Evolutionary conservation across 2,329 filamentous ascomycete genomes (phyloP), one percentile per base, ranked within the genome.

Genomic region (Scedosporium boydii): DNA sequence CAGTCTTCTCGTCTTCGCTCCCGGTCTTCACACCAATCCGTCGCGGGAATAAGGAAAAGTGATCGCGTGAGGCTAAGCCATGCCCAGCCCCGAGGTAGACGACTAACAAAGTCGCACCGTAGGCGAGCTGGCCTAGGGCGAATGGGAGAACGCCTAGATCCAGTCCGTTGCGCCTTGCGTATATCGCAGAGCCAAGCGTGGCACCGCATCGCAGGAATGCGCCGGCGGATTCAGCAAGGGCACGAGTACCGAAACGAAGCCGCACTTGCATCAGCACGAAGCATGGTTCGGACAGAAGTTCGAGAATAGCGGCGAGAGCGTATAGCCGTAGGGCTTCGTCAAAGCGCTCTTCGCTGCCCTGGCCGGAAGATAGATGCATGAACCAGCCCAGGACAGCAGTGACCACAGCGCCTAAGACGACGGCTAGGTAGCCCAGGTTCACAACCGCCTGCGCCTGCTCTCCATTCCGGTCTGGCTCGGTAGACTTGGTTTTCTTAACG

Each of bases 191-290:
- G 0, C 78, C 84, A 65, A 95, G 92, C 0, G 92, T 95, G 14
- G 86, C 78, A 44, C 88, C 67, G 69, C 93, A 97, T 67, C 91
- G 88, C 41, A 87, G 70, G 58, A 96, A 82, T 0, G 93, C 95
- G 23, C 91, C 93, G 26, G 82, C 73, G n/a, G 89, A 89, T 76
- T 99, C 96, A 58, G 93, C 91, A 3, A 82, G 80, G 1, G 93
- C 95, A 38, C 95, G 85, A 14, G 89, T 87, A 62, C 86, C 88
- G 70, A 96, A 96, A 27, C 88, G 81, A 67, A 96, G 83, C 58
- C 87, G 86, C 65, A 90, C 87, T 74, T 97, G 93, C 65, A 93
- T 86, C 41, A 96, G 84, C 1, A 93, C 90, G 73, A 98, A 99
- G 61, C 87, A 89, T 0, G 95, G 95, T 75, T 99, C 95, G 1